A percentile compares a stretch with the other conserved stretches of the same genome.
Evolutionary conservation across 2,329 filamentous ascomycete species (phyloP).

Genomic region (Ilyonectria robusta): DNA sequence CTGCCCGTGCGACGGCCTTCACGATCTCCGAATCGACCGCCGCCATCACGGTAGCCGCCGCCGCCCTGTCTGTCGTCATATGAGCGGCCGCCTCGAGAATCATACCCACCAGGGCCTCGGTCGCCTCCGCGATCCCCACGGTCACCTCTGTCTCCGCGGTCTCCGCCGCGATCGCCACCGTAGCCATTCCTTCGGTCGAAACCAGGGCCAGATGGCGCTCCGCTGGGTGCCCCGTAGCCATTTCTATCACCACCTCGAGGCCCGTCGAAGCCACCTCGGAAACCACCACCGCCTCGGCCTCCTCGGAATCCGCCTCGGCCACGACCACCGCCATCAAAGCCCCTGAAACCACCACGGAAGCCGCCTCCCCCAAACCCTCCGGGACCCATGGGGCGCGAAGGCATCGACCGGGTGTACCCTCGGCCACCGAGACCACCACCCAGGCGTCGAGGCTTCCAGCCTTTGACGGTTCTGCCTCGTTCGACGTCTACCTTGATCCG

Average conservation of each 20-base stretch:
- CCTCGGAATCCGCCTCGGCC: slow-evolving; percentile 62
- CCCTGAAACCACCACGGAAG: slow-evolving; percentile 69
- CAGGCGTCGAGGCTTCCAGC: slow-evolving; percentile 92
- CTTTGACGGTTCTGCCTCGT: slow-evolving; percentile 92
- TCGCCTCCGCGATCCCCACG: slow-evolving; percentile 57
- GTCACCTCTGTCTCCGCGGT: slow-evolving; percentile 53
- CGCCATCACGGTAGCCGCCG: slow-evolving; percentile 63
- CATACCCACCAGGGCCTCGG: slow-evolving; percentile 73
- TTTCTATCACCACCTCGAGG: slow-evolving; percentile 61
- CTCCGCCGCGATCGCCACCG: slow-evolving; percentile 60
- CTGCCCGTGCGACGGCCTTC: slow-evolving; percentile 75
- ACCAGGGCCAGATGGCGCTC: slow-evolving; percentile 74
- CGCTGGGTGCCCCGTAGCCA: slow-evolving; percentile 66
- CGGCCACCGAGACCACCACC: slow-evolving; percentile 94
- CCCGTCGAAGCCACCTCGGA: slow-evolving; percentile 58
- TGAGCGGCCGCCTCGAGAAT: slow-evolving; percentile 69
- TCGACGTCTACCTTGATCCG: slow-evolving; percentile 96
- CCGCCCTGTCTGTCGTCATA: slow-evolving; percentile 69
- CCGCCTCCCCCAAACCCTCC: slow-evolving; percentile 71
- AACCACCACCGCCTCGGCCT: slow-evolving; percentile 69
- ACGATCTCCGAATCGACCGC: slow-evolving; percentile 57
- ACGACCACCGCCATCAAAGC: slow-evolving; percentile 62
- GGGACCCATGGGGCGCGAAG: slow-evolving; percentile 78
- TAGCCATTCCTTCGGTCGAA: slow-evolving; percentile 64
- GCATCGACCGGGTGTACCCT: slow-evolving; percentile 88